phyloP scores from a whole-genome alignment of 1,139 yeast species.

The Debaryomycetaceae sp. region DNA sequence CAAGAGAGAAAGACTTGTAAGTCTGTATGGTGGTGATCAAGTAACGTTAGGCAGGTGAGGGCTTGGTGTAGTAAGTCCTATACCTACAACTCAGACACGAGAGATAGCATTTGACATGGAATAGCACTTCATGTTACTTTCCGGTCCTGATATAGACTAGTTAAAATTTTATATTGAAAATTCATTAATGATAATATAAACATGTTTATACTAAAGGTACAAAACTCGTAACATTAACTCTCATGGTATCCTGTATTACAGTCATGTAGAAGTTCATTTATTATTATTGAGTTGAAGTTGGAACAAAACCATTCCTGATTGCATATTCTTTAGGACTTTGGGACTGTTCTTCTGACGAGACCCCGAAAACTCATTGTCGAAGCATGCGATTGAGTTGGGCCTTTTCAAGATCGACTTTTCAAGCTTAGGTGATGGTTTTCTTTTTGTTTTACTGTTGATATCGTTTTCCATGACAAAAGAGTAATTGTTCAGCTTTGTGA shows the following conservation, averaged over 20 bases:
- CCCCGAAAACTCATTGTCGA: conserved; percentile 1
- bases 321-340: conserved; percentile 26
- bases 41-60: too few relatives aligned
- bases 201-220: conserved; percentile 2
- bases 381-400: conserved; percentile 4
- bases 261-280: neutral
- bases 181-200: neutral
- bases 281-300: conserved; percentile 21
- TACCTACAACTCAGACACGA: neutral
- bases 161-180: conserved; percentile 1
- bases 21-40: neutral
- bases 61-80: too few relatives aligned
- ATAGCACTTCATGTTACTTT: neutral
- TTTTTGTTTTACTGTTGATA: conserved; percentile 11
- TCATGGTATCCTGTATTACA: neutral
- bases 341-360: conserved; percentile 7
- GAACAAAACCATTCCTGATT: conserved; percentile 37
- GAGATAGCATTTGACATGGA: conserved; percentile 1
- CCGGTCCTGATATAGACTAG: neutral
- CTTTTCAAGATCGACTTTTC: conserved; percentile 11
- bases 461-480: conserved; percentile 12
- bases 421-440: conserved; percentile 13
- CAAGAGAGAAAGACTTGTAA: conserved; percentile 46
- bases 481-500: conserved; percentile 12
- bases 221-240: conserved; percentile 1